A percentile compares a stretch with the other conserved stretches of the same genome.
Conservation (phyloP, 345 rosid genomes). For the Microcos paniculata region DNA sequence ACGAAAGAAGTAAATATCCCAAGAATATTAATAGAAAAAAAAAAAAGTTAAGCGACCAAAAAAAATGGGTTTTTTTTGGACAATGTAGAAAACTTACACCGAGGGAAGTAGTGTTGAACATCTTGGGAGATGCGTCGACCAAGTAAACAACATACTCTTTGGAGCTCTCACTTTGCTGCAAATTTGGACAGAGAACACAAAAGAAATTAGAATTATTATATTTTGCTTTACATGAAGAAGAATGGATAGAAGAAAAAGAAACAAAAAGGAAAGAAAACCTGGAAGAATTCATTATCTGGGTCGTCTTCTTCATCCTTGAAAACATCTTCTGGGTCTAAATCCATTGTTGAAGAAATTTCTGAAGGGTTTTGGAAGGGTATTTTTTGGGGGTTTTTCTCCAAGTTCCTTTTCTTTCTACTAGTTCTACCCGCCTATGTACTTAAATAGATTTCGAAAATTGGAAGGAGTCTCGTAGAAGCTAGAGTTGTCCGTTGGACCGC, state of each 20-base stretch:
- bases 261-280: constrained; percentile 32
- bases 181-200: not conserved
- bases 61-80: not conserved
- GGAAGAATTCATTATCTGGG: constrained; percentile 52
- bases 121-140: constrained; percentile 89
- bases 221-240: not conserved
- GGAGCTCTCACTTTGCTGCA: constrained; percentile 58
- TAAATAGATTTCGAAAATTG: constrained; percentile 1
- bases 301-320: constrained; percentile 90
- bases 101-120: constrained; percentile 55
- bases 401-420: not conserved
- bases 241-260: not conserved
- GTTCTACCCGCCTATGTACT: not conserved
- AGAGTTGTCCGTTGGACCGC: not conserved
- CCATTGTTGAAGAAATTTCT: constrained; percentile 33
- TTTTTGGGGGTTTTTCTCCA: not conserved
- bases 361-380: too few species aligned
- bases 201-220: too few species aligned
- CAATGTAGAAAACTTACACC: constrained; percentile 40
- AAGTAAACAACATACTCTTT: constrained; percentile 76
- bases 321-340: constrained; percentile 84
- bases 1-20: not conserved
- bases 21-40: not conserved
- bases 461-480: not conserved
- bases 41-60: not conserved